Conservation (phyloP, 2,329 filamentous ascomycete genomes). For the Penicillium sp. region DNA sequence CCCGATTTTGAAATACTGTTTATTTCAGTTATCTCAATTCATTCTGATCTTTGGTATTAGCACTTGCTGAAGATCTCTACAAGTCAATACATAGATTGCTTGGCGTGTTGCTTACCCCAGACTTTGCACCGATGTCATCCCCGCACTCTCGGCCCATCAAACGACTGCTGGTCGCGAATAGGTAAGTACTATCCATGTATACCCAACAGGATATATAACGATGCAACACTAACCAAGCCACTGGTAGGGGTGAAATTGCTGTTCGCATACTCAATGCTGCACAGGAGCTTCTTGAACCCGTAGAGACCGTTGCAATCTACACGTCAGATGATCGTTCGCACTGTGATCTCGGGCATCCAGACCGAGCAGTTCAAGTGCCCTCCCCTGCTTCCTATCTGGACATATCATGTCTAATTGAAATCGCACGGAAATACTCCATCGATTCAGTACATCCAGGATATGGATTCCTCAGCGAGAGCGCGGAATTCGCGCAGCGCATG, state of each 20-base stretch:
- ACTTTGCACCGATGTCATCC: conserved; percentile 16
- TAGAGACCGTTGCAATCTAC: conserved; percentile 59
- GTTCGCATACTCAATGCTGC: conserved; percentile 60
- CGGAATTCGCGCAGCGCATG: conserved; percentile 51
- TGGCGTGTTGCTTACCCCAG: not conserved
- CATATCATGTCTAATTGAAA: conserved; percentile 48
- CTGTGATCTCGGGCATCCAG: conserved; percentile 48
- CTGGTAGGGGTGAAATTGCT: conserved; percentile 61
- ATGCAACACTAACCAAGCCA: not conserved
- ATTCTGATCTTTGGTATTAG: not conserved
- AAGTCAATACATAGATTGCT: not conserved
- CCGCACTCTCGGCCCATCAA: conserved; percentile 43
- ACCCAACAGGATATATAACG: not conserved
- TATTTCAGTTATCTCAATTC: not conserved
- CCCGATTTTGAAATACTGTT: not conserved
- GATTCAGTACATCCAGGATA: conserved; percentile 61
- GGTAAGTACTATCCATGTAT: conserved; percentile 43
- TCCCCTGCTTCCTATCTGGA: conserved; percentile 56
- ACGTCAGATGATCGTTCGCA: conserved; percentile 57
- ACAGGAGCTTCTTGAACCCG: conserved; percentile 52
- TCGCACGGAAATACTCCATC: conserved; percentile 52
- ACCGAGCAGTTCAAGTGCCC: conserved; percentile 51
- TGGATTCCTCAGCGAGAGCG: conserved; percentile 61
- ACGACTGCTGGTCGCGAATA: conserved; percentile 55
- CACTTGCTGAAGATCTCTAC: not conserved